These are phyloP conservation scores for Heimioporus punctisporus DNA, from an alignment of 1,284 basidiomycete species.

Conservation along the genomic window DNA sequence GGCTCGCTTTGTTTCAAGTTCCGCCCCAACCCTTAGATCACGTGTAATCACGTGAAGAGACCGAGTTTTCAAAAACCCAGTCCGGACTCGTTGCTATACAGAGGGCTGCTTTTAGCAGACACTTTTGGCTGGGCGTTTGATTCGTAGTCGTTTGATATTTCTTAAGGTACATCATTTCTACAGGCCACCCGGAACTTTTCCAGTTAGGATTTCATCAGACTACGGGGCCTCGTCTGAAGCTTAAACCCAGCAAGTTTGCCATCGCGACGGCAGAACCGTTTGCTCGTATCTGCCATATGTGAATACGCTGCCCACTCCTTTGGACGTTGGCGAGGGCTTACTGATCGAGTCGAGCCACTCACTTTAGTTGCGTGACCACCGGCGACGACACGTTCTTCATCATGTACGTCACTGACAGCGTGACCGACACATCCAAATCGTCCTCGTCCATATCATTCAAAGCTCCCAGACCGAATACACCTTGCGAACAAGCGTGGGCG, in stretches of 20 bases:
- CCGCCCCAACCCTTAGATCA: too few relatives aligned
- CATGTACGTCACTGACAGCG: slow-evolving; percentile 62
- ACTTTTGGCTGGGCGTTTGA: too few relatives aligned
- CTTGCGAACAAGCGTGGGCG: slow-evolving; percentile 37
- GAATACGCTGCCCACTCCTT: slow-evolving; percentile 8
- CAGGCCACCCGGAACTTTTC: too few relatives aligned
- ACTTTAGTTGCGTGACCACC: slow-evolving; percentile 23
- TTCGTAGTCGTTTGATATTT: too few relatives aligned
- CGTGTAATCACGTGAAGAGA: too few relatives aligned
- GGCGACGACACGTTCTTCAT: slow-evolving; percentile 56
- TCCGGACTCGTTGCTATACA: too few relatives aligned
- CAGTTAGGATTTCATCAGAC: too few relatives aligned
- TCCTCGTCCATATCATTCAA: slow-evolving; percentile 90
- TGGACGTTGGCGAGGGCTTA: slow-evolving; percentile 9
- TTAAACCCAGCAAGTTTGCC: slow-evolving; percentile 80
- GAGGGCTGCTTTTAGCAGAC: too few relatives aligned
- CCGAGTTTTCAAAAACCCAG: too few relatives aligned
- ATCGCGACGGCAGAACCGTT: slow-evolving; percentile 51
- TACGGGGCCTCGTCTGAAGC: too few relatives aligned
- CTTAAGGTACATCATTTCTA: too few relatives aligned
- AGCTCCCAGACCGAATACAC: slow-evolving; percentile 86
- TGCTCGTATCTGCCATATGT: slow-evolving; percentile 39
- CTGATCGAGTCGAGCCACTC: slow-evolving; percentile 5
- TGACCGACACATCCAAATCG: slow-evolving; percentile 87
- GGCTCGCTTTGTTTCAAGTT: too few relatives aligned